Evolutionary conservation across 768 basidiomycete species (phyloP), one percentile per base, ranked within the genome.

Genomic region (Tubosaeta sp.): DNA sequence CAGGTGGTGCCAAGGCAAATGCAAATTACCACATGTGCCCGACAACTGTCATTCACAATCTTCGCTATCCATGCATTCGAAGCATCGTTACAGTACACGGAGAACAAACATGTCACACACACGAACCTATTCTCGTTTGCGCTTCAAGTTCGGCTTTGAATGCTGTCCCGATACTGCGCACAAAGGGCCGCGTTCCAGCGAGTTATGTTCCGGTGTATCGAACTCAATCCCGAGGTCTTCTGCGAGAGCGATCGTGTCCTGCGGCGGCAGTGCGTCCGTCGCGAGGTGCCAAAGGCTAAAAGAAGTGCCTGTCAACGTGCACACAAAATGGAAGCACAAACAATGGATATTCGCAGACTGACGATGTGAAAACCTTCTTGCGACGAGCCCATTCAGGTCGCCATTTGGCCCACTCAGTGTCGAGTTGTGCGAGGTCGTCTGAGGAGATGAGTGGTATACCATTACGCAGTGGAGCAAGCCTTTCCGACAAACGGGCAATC

Each of bases 171-270:
- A 62, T 17, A 27, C 46, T 1, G 62, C 66, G 60, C 83, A 89
- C 26, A 92, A 71, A 48, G 80, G 65, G 5, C 84, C 77, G 37
- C 74, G 73, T 68, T 93, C 92, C 27, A 95, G 68, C 25, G 69
- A 71, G 33, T 59, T 57, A 58, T 91, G 89, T 67, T 94, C 92
- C 4, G 75, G 60, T 11, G 86, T 82, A 60, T 95, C 93, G 37
- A 74, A 71, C 64, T 90, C 88, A 53, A 95, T 81, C 2, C 91
- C 92, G 32, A 94, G 81, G 49, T 87, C 84, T 64, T 95, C 93
- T 19, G 79, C 80, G 10, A 94, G 82, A 37, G 69, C 72, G 10
- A 70, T 59, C 0, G 83, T 79, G 44, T 91, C 85, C 63, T 83
- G 81, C 37, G 86, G 84, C 4, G 85, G 64, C 4, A 90, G 67